A percentile compares a stretch with the other conserved stretches of the same genome.
These are phyloP conservation scores for Hypholoma fasciculare DNA, from an alignment of 768 basidiomycete genomes.

Conservation along the genomic window DNA sequence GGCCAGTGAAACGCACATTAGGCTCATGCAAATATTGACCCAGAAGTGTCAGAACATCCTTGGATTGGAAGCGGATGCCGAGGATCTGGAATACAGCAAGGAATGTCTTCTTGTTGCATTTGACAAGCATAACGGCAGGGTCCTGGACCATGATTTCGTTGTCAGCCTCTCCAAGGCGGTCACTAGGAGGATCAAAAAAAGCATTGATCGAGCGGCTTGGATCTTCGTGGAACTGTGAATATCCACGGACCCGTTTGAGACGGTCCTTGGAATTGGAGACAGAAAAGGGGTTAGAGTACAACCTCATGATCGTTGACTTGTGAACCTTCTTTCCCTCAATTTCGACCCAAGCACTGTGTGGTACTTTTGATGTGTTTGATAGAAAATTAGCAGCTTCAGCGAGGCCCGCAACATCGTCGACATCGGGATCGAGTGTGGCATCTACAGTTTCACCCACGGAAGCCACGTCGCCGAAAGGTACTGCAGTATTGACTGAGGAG, in stretches of 20 bases:
- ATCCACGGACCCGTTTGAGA: slow-evolving; percentile 11
- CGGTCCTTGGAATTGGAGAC: slow-evolving; percentile 12
- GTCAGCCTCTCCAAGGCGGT: not conserved
- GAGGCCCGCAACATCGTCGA: not conserved
- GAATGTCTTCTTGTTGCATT: slow-evolving; percentile 3
- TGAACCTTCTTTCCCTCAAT: slow-evolving; percentile 10
- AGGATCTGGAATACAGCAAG: slow-evolving; percentile 10
- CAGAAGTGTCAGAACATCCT: not conserved
- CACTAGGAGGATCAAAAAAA: no score
- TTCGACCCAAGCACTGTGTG: no score
- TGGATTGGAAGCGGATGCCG: not conserved
- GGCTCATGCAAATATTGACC: slow-evolving; percentile 1
- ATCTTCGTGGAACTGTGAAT: slow-evolving; percentile 10
- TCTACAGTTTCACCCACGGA: no score
- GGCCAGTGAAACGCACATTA: slow-evolving; percentile 1
- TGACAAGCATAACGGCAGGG: slow-evolving; percentile 4
- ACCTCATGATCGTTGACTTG: slow-evolving; percentile 7
- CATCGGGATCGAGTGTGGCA: no score
- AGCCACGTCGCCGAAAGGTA: no score
- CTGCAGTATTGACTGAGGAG: no score
- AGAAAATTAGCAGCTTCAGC: no score
- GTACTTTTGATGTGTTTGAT: no score
- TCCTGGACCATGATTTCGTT: slow-evolving; percentile 4
- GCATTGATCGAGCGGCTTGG: not conserved
- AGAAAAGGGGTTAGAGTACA: slow-evolving; percentile 9